These are phyloP conservation scores for Aspergillus calidoustus DNA, from an alignment of 2,329 filamentous ascomycete species.

Conservation along the genomic window DNA sequence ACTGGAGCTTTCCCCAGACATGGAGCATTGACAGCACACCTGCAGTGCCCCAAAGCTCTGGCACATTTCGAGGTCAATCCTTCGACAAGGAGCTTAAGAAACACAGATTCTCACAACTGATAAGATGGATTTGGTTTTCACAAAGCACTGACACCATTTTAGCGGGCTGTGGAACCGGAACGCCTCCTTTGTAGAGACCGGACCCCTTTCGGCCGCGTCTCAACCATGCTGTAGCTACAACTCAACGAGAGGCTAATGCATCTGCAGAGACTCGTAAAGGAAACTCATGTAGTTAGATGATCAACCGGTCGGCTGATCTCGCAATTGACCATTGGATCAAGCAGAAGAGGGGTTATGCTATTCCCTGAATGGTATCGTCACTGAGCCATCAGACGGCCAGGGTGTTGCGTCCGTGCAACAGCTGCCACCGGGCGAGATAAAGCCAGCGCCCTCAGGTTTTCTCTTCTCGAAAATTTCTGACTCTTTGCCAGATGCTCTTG, in stretches of 20 bases:
- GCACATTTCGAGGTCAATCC: neutral
- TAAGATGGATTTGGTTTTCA: neutral
- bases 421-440: conserved; percentile 3
- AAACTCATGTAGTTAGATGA: conserved; percentile 1
- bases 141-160: neutral
- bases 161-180: neutral
- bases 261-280: neutral
- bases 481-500: neutral
- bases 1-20: conserved; percentile 12
- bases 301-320: conserved; percentile 14
- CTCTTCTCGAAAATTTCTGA: neutral
- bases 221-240: neutral
- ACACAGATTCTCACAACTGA: neutral
- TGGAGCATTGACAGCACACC: conserved; percentile 1
- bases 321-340: conserved; percentile 9
- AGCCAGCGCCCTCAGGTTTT: neutral
- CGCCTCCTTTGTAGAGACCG: neutral
- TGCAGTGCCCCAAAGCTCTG: neutral
- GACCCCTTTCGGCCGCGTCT: neutral
- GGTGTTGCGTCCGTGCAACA: conserved; percentile 16
- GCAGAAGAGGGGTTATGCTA: conserved; percentile 14
- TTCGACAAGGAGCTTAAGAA: neutral
- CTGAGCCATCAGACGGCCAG: conserved; percentile 7
- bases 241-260: neutral
- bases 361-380: conserved; percentile 11